Evolutionary conservation across 164 flowering plant species (phyloP), one percentile per base, ranked within the genome.

Genomic region (Magnolia kwangsiensis): DNA sequence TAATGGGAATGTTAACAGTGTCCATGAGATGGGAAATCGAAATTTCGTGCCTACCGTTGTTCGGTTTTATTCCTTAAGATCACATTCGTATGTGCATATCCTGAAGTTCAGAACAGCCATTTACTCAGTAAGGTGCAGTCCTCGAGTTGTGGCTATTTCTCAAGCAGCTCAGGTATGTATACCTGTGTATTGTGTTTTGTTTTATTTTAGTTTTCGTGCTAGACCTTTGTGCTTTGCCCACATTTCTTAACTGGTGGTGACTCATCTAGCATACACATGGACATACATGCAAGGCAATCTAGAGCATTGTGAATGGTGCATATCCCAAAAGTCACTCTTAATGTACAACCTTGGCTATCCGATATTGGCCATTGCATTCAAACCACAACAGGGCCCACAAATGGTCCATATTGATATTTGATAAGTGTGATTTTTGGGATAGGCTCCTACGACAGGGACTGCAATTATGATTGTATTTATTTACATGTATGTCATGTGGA

Each of bases 71-170:
- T 93, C 97, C 50, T 79, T 91, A 78, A 86, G 77, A 72, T 90
- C 94, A 51, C 91, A 89, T 45, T 88, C 94, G 50, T 91, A 87
- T 80, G 91, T 91, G 27, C 91, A 90, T 78, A 76, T 71, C 21
- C 72, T 93, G 51, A 89, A 89, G 88, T 91, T 93, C 77, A 85
- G 93, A 77, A 88, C 96, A 29, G 83, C 75, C 69, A 83, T 93
- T 75, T 88, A 81, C 83, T 87, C 91, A 9, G 91, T 93, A 23
- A 87, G 92, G 77, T 89, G 97, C 88, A 93, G 97, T 68, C 67
- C 90, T 76, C 90, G 91, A 59, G 84, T 91, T 77, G 84, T 91
- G 68, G 96, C 94, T 78, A 77, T 93, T 67, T 82, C 87, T 72
- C 95, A 86, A 79, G 85, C 92, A 80, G 72, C 90, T 82, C 95